Evolutionary conservation across 2,329 filamentous ascomycete species (phyloP), one percentile per base, ranked within the genome.

Genomic region (Fusarium sp.): DNA sequence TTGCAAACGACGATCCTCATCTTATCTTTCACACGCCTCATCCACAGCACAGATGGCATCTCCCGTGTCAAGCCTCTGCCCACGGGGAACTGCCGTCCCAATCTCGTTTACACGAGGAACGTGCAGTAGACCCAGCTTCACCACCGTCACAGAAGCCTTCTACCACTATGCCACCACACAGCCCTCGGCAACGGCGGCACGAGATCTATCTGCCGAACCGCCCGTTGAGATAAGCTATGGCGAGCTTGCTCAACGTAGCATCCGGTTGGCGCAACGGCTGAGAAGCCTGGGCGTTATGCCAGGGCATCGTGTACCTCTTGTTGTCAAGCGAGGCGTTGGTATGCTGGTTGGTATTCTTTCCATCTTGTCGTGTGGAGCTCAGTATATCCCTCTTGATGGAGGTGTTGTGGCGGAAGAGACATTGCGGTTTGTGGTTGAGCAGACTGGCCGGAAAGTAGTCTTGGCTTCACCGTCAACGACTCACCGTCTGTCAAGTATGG

Each of bases 351-450:
- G 83, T 21, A 86, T 88, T 43, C 74, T 87, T 36, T 85, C 85
- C 2, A 77, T 87, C 14, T 72, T 89, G 20, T 84, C 84, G 40
- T 82, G 83, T 42, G 85, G 86, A 14, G 86, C 83, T 20, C 85
- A 88, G 61, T 88, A 89, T 68, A 82, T 88, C 7, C 86, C 86
- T 3, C 79, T 89, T 1, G 86, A 89, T 62, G 86, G 86, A 17
- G 83, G 83, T 10, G 80, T 86, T 19, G 82, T 84, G 12, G 78
- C 83, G 1, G 82, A 84, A 42, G 77, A 78, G 30, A 82, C 82
- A 2, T 75, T 88, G 6, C 75, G 76, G 15, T 82, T 85, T 61
- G 84, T 86, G 39, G 76, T 87, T 47, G 70, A 77, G 14, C 80
- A 87, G 64, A 82, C 83, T 2, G 74, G 76, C 6, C 78, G 81